Base-by-base conservation (phyloP, 2,329 filamentous ascomycete genomes). In the Pyricularia grisea region DNA sequence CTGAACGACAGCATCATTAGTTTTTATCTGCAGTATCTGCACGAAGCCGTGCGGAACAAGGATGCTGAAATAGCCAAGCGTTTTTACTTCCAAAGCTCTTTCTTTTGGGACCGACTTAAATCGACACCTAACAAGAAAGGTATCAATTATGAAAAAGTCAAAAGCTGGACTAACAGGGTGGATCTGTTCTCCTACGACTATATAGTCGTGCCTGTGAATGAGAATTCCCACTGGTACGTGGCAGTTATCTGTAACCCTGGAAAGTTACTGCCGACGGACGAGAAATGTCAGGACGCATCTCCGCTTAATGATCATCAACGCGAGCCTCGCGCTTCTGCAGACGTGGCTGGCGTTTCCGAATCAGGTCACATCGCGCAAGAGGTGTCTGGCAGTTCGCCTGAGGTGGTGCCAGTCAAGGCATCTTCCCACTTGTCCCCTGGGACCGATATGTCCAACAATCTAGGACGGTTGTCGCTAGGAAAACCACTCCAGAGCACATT, bases 181-280 rank as follows among this genome's bases (percentile, higher is more conserved):
- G 92, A 99, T 75, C 80, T 99, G 10, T 92, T 98, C 74, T 85
- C 84, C 6, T 93, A 92, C 73, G 92, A 97, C 76, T 97, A 94
- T 77, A 89, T 98, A 70, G 85, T 98, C 12, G 91, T 99, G 7
- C 95, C 95, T 0, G 92, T 99, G 77, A 96, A 97, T 74, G 92
- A 97, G 76, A 83, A 88, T 73, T 80, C 83, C 1, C 95, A 99
- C 78, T 99, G 96, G 95, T 98, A 95, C 78, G 82, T 98, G 72
- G 93, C 93, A 17, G 94, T 99, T 69, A 94, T 99, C 68, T 97
- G 93, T 84, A 97, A 99, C 74, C 85, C 94, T 2, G 86, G 88
- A 3, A 88, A 85, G 67, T 82, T 95, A 27, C 75, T 87, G 9
- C 77, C 76, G 1, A 67, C 50, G 2, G 66, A 14, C 58, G 58